Percentiles rank a stretch among this genome's conserved stretches.
Evolutionary conservation across 2,329 filamentous ascomycete genomes (phyloP).

Genomic region (Magnaporthiopsis incrustans): DNA sequence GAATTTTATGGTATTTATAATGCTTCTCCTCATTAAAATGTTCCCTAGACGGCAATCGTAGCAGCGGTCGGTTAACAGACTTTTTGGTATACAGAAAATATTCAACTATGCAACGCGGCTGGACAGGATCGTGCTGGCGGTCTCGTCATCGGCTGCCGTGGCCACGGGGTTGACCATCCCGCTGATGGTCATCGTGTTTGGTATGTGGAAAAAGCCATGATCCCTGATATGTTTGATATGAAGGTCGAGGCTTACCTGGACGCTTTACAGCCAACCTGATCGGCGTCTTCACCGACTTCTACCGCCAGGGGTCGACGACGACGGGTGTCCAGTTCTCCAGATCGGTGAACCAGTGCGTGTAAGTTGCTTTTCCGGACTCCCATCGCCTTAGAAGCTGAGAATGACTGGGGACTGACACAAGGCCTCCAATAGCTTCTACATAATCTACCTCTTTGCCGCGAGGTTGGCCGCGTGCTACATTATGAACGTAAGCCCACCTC

Average conservation of each 20-base stretch:
- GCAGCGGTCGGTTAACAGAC: no score
- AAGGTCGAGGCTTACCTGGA: neutral
- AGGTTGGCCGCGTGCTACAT: slow-evolving; percentile 54
- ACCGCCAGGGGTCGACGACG: slow-evolving; percentile 15
- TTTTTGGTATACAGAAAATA: slow-evolving; percentile 24
- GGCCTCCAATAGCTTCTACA: slow-evolving; percentile 41
- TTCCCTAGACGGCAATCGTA: no score
- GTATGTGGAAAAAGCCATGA: slow-evolving; percentile 26
- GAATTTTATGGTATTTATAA: slow-evolving; percentile 5
- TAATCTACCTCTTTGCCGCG: slow-evolving; percentile 62
- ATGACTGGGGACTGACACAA: neutral
- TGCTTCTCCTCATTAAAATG: neutral
- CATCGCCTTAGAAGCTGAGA: no score
- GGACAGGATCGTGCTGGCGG: slow-evolving; percentile 40
- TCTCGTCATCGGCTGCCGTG: slow-evolving; percentile 40
- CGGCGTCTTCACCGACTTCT: slow-evolving; percentile 23
- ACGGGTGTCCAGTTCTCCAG: slow-evolving; percentile 19
- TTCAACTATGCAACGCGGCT: slow-evolving; percentile 46
- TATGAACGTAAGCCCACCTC: slow-evolving; percentile 17
- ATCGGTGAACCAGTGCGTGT: slow-evolving; percentile 23
- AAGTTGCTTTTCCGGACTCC: slow-evolving; percentile 5
- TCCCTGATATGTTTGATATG: slow-evolving; percentile 15
- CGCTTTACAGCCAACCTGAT: slow-evolving; percentile 20
- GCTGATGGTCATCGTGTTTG: slow-evolving; percentile 53
- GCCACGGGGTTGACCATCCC: slow-evolving; percentile 49